phyloP scores from a whole-genome alignment of 352 stramenopile genomes.

The Elongisporangium anandrum region DNA sequence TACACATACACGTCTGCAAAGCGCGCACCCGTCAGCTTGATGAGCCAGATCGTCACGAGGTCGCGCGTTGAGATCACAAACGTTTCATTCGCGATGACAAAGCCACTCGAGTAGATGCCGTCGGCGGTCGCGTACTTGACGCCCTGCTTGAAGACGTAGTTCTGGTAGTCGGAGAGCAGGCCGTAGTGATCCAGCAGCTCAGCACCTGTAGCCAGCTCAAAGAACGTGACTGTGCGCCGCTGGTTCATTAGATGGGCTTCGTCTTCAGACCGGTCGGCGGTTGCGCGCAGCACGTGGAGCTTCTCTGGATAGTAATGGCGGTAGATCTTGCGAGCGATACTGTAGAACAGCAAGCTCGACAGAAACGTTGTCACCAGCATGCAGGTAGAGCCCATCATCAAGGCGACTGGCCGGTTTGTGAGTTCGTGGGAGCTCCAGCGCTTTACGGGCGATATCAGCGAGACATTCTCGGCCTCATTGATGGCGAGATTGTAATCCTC shows the following conservation, averaged over 20 bases:
- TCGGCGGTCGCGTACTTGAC: slow-evolving; percentile 44
- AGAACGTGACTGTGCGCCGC: too few relatives aligned
- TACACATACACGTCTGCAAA: slow-evolving; percentile 46
- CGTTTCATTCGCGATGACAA: slow-evolving; percentile 44
- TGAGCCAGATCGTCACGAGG: slow-evolving; percentile 29
- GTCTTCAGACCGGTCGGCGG: too few relatives aligned
- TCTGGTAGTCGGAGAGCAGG: slow-evolving; percentile 38
- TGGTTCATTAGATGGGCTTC: too few relatives aligned
- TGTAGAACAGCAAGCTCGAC: slow-evolving; percentile 11
- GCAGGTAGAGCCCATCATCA: too few relatives aligned
- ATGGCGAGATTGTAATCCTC: background rate
- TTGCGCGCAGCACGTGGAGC: too few relatives aligned
- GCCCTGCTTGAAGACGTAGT: slow-evolving; percentile 27
- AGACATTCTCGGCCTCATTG: background rate
- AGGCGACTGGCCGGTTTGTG: too few relatives aligned
- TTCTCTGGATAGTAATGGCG: slow-evolving; percentile 1
- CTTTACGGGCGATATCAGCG: too few relatives aligned
- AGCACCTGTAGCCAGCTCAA: too few relatives aligned
- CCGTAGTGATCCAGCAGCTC: slow-evolving; percentile 14
- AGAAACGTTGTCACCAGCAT: background rate
- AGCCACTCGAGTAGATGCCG: slow-evolving; percentile 56
- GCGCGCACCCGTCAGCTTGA: slow-evolving; percentile 31
- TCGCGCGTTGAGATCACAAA: slow-evolving; percentile 38
- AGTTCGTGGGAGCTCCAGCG: too few relatives aligned
- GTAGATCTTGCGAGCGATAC: slow-evolving; percentile 17